A percentile compares a stretch with the other conserved stretches of the same genome.
Evolutionary conservation across 495 filamentous ascomycete species (phyloP).

Genomic region (Mycothermus thermophilus): DNA sequence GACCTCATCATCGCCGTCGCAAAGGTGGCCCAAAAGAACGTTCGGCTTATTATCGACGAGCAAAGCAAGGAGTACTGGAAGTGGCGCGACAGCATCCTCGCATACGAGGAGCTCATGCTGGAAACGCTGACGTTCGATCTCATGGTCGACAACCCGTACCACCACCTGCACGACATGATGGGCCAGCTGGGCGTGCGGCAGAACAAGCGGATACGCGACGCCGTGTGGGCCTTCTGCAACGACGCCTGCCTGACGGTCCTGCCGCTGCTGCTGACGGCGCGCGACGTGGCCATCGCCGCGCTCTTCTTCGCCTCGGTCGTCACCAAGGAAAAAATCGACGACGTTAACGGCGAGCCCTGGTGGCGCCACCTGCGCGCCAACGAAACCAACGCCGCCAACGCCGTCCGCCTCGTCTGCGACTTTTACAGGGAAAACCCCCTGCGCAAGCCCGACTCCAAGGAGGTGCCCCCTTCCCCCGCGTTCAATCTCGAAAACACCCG

Average conservation of each 20-base stretch:
- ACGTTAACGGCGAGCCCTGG: conserved; percentile 71
- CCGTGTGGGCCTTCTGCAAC: conserved; percentile 85
- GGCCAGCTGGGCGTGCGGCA: conserved; percentile 53
- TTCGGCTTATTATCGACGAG: conserved; percentile 75
- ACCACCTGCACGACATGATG: conserved; percentile 63
- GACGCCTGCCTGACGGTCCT: conserved; percentile 72
- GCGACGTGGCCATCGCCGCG: conserved; percentile 69
- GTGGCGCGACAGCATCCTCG: conserved; percentile 86
- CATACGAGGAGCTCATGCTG: conserved; percentile 80
- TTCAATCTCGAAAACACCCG: conserved; percentile 35
- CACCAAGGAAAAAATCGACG: conserved; percentile 54
- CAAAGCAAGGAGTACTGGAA: conserved; percentile 94
- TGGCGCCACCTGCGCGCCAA: conserved; percentile 59
- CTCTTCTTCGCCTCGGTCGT: conserved; percentile 73
- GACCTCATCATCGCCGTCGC: conserved; percentile 86
- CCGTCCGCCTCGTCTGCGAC: conserved; percentile 56
- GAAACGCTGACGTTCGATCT: conserved; percentile 92
- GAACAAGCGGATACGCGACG: conserved; percentile 62
- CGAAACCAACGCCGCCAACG: conserved; percentile 47
- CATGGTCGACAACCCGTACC: conserved; percentile 71
- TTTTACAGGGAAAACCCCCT: conserved; percentile 60
- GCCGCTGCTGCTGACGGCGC: conserved; percentile 65
- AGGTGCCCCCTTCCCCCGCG: conserved; percentile 26
- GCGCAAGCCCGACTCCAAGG: conserved; percentile 27
- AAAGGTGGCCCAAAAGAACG: conserved; percentile 87